A percentile compares a stretch with the other conserved stretches of the same genome.
Evolutionary conservation across 2,329 filamentous ascomycete genomes (phyloP).

Genomic region (Aureobasidium pullulans): DNA sequence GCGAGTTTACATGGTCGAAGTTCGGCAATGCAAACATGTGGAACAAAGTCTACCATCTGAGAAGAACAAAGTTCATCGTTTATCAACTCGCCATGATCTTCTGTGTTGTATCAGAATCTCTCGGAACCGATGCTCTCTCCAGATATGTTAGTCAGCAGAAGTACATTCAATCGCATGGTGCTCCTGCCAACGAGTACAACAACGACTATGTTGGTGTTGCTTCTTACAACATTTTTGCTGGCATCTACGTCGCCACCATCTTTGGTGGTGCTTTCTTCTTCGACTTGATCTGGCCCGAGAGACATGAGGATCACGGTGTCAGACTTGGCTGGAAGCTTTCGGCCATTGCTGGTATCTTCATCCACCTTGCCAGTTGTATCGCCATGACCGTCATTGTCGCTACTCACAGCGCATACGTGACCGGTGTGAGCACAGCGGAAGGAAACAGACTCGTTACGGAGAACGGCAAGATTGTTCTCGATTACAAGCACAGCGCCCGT

Average conservation of each 20-base stretch:
- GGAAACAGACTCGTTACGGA: slow-evolving; percentile 25
- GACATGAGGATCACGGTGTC: slow-evolving; percentile 42
- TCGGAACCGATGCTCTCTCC: slow-evolving; percentile 50
- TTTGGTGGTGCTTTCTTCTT: slow-evolving; percentile 56
- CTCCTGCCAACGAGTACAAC: slow-evolving; percentile 39
- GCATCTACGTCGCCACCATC: slow-evolving; percentile 50
- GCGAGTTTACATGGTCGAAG: slow-evolving; percentile 51
- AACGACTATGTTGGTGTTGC: slow-evolving; percentile 49
- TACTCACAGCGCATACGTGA: slow-evolving; percentile 38
- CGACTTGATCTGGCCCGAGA: slow-evolving; percentile 54
- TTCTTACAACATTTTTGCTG: slow-evolving; percentile 53
- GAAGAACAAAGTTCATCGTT: slow-evolving; percentile 52
- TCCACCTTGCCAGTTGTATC: slow-evolving; percentile 42
- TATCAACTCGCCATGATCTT: slow-evolving; percentile 54
- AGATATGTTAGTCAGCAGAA: slow-evolving; percentile 50
- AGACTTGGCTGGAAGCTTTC: slow-evolving; percentile 49
- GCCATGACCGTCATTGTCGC: slow-evolving; percentile 46
- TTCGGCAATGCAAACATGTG: slow-evolving; percentile 54
- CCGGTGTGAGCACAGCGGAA: slow-evolving; percentile 30
- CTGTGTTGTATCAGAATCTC: slow-evolving; percentile 49
- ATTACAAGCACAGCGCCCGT: slow-evolving; percentile 44
- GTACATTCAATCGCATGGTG: slow-evolving; percentile 35
- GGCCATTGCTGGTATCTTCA: slow-evolving; percentile 41
- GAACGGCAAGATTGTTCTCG: slow-evolving; percentile 30
- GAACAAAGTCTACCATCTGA: slow-evolving; percentile 44